Percentiles rank a stretch among this genome's conserved stretches.
phyloP scores from a whole-genome alignment of 2,329 filamentous ascomycete genomes.

The Chrysoporthe cubensis region DNA sequence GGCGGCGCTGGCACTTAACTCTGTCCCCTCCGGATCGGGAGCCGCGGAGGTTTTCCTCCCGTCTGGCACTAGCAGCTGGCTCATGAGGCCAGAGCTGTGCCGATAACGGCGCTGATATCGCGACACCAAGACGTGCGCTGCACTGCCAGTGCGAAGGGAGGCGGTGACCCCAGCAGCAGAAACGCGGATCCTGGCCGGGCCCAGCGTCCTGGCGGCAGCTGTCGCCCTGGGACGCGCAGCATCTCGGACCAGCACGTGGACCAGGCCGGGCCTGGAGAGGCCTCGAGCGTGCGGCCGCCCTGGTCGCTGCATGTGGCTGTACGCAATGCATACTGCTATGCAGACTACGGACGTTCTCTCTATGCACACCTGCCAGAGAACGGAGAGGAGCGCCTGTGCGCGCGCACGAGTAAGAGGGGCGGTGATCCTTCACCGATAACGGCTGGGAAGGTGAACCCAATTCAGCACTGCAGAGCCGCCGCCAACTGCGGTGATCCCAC shows the following conservation, averaged over 20 bases:
- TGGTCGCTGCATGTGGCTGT: background rate
- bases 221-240: background rate
- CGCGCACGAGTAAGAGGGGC: background rate
- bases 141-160: background rate
- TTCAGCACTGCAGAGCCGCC: background rate
- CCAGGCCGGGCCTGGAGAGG: background rate
- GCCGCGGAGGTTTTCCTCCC: background rate
- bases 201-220: background rate
- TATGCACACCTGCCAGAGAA: background rate
- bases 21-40: background rate
- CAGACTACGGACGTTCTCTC: background rate
- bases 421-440: conserved; percentile 3
- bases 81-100: background rate
- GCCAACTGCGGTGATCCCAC: background rate
- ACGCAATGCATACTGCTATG: background rate
- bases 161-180: background rate
- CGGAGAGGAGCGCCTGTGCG: background rate
- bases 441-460: background rate
- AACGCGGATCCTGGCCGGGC: background rate
- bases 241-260: background rate
- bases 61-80: background rate
- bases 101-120: conserved; percentile 2
- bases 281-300: background rate
- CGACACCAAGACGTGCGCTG: too few relatives aligned
- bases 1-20: background rate